Percentiles rank a stretch among this genome's conserved stretches.
Conservation (phyloP, 305 asterid genomes). For the Fraxinus floribunda region DNA sequence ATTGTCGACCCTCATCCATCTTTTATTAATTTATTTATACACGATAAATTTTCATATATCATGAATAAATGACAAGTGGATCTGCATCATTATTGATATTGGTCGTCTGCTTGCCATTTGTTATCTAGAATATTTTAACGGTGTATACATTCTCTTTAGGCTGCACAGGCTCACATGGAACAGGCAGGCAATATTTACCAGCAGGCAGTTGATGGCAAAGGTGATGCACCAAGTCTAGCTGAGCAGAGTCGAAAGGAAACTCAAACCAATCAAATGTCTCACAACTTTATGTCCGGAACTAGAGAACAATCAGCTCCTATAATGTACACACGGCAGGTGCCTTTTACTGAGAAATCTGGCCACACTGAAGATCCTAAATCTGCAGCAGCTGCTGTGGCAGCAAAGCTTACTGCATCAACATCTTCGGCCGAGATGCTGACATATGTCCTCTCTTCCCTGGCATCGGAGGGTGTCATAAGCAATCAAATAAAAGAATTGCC, state of each 20-base stretch:
- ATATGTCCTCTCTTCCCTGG: slow-evolving; percentile 72
- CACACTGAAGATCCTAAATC: slow-evolving; percentile 56
- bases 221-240: slow-evolving; percentile 23
- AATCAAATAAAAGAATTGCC: slow-evolving; percentile 44
- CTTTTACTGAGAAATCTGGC: slow-evolving; percentile 43
- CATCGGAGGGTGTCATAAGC: slow-evolving; percentile 80
- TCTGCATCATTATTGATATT: background rate
- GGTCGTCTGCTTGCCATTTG: background rate
- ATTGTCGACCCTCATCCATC: background rate
- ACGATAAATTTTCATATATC: background rate
- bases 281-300: slow-evolving; percentile 27
- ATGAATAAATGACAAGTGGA: background rate
- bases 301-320: slow-evolving; percentile 59
- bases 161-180: slow-evolving; percentile 65
- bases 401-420: slow-evolving; percentile 76
- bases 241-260: slow-evolving; percentile 42
- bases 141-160: slow-evolving; percentile 36
- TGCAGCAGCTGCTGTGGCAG: slow-evolving; percentile 87
- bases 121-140: background rate
- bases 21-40: background rate
- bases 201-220: slow-evolving; percentile 39
- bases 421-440: slow-evolving; percentile 90
- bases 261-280: slow-evolving; percentile 37
- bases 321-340: slow-evolving; percentile 52
- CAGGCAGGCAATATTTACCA: slow-evolving; percentile 49